phyloP scores from a whole-genome alignment of 345 rosid genomes.

The Draba incana region DNA sequence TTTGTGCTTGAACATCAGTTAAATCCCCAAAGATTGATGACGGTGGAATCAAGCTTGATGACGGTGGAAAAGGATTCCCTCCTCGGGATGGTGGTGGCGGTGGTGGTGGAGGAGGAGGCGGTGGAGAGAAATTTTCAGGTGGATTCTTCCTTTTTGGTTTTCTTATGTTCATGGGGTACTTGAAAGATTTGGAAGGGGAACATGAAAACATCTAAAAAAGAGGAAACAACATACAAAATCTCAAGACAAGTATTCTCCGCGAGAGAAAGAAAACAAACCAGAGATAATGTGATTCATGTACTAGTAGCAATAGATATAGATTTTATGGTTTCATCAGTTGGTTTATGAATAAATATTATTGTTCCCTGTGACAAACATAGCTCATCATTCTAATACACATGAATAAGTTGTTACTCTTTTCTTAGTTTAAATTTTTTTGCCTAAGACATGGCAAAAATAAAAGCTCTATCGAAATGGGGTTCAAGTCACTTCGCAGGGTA shows the following conservation, averaged over 20 bases:
- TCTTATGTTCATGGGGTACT: slow-evolving; percentile 76
- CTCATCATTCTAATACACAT: slow-evolving; percentile 10
- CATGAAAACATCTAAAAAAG: slow-evolving; percentile 42
- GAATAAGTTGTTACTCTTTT: background rate
- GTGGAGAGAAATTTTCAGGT: slow-evolving; percentile 83
- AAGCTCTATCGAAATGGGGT: too few species aligned
- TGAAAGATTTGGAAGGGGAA: slow-evolving; percentile 77
- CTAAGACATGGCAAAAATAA: background rate
- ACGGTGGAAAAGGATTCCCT: slow-evolving; percentile 64
- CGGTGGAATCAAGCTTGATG: slow-evolving; percentile 79
- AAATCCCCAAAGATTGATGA: slow-evolving; percentile 71
- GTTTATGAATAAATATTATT: slow-evolving; percentile 16
- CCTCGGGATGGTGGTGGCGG: slow-evolving; percentile 71
- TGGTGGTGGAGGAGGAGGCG: slow-evolving; percentile 84
- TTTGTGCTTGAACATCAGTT: slow-evolving; percentile 40
- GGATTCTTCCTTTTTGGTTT: slow-evolving; percentile 90
- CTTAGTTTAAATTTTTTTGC: background rate
- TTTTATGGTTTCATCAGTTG: slow-evolving; percentile 12
- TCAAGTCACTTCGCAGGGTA: background rate
- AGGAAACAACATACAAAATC: slow-evolving; percentile 5
- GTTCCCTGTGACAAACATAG: slow-evolving; percentile 13
- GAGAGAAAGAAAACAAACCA: background rate
- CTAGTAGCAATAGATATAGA: slow-evolving; percentile 10
- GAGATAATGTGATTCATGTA: slow-evolving; percentile 6
- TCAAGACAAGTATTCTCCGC: slow-evolving; percentile 12